A percentile compares a stretch with the other conserved stretches of the same genome.
phyloP scores from a whole-genome alignment of 495 filamentous ascomycete species.

The Podospora bellae-mahoneyi region DNA sequence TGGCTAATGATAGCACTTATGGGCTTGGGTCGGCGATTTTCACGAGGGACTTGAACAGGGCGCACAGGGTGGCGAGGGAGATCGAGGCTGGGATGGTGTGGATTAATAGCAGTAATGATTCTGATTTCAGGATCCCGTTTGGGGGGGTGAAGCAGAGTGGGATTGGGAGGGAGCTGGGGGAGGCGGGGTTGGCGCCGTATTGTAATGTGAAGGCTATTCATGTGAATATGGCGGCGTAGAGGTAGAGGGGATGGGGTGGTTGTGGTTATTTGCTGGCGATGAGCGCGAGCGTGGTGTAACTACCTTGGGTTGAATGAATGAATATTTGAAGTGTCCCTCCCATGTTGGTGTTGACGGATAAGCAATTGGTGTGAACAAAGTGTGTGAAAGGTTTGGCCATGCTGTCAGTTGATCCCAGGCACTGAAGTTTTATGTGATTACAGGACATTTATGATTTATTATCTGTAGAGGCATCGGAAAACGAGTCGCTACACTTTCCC shows the following conservation, averaged over 20 bases:
- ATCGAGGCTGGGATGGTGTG: constrained; percentile 97
- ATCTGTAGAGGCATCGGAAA: neutral
- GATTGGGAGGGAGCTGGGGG: constrained; percentile 84
- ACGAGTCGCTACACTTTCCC: neutral
- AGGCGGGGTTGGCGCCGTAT: constrained; percentile 80
- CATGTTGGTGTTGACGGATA: too few relatives aligned
- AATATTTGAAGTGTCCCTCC: neutral
- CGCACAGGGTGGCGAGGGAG: constrained; percentile 76
- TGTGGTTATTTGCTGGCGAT: neutral
- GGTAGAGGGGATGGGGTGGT: constrained; percentile 1
- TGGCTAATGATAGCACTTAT: constrained; percentile 87
- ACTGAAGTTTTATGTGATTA: too few relatives aligned
- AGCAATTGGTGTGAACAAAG: too few relatives aligned
- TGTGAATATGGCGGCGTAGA: constrained; percentile 59
- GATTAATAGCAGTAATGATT: constrained; percentile 86
- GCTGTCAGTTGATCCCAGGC: too few relatives aligned
- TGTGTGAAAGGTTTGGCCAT: too few relatives aligned
- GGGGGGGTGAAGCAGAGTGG: constrained; percentile 95
- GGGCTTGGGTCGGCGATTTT: constrained; percentile 85
- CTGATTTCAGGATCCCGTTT: constrained; percentile 74
- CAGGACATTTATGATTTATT: too few relatives aligned
- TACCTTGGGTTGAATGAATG: neutral
- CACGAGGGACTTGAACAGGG: constrained; percentile 73
- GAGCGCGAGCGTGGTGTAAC: neutral
- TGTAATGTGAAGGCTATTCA: constrained; percentile 75